These are phyloP conservation scores for Coemansia sp. DNA, from an alignment of 192 early-diverging fungal genomes.

Conservation along the genomic window DNA sequence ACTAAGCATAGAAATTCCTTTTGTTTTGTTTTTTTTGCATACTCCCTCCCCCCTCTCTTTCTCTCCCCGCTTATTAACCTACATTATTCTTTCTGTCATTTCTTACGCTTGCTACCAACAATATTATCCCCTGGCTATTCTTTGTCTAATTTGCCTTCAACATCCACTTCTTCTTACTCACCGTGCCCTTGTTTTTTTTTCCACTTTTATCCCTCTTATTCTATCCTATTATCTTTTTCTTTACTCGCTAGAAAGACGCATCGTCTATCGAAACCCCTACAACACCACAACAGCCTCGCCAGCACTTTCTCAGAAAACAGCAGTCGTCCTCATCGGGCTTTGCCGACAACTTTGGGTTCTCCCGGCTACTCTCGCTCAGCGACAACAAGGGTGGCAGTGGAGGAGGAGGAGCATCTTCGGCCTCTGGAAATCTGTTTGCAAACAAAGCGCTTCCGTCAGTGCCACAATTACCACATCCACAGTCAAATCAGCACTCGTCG, in stretches of 20 bases:
- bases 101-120: neutral
- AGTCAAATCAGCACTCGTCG: constrained; percentile 5
- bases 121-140: no score
- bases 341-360: constrained; percentile 43
- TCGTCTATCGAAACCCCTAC: constrained; percentile 10
- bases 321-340: constrained; percentile 52
- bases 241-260: constrained; percentile 33
- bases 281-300: constrained; percentile 4
- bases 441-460: constrained; percentile 42
- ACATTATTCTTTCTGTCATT: neutral
- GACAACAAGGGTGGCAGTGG: constrained; percentile 21
- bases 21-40: neutral
- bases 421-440: constrained; percentile 20
- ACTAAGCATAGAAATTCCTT: no score
- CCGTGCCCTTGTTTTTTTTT: neutral
- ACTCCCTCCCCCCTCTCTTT: neutral
- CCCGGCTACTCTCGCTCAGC: constrained; percentile 34
- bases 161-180: neutral
- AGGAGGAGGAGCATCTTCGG: constrained; percentile 2
- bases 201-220: neutral
- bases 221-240: neutral
- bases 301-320: constrained; percentile 48
- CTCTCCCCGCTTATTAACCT: neutral
- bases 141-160: neutral
- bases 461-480: constrained; percentile 14